phyloP scores from a whole-genome alignment of 2,329 filamentous ascomycete genomes.

The Trichophyton simii region DNA sequence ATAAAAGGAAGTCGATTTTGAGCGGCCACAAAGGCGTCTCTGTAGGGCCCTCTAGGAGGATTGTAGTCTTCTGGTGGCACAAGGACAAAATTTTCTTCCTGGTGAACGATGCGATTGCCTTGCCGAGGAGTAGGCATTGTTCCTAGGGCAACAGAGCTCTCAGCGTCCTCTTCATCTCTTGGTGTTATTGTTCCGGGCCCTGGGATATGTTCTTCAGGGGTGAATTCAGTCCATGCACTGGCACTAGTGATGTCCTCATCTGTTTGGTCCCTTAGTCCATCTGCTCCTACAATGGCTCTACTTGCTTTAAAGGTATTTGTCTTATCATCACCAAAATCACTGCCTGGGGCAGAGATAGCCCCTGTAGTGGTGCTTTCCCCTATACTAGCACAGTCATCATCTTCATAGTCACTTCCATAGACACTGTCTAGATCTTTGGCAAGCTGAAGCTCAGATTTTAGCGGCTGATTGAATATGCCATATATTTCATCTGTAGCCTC shows the following conservation, averaged over 20 bases:
- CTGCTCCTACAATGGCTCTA: constrained; percentile 27
- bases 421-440: constrained; percentile 49
- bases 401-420: constrained; percentile 53
- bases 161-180: constrained; percentile 12
- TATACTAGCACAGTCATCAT: constrained; percentile 67
- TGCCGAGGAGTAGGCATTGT: not conserved
- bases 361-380: constrained; percentile 75
- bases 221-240: constrained; percentile 84
- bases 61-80: constrained; percentile 79
- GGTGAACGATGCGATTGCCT: not conserved
- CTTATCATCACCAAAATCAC: constrained; percentile 54
- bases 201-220: constrained; percentile 57
- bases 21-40: constrained; percentile 64
- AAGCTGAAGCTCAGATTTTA: constrained; percentile 39
- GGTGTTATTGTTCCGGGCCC: constrained; percentile 22
- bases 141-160: not conserved
- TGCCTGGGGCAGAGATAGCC: constrained; percentile 49
- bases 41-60: constrained; percentile 63
- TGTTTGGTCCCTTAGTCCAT: constrained; percentile 29
- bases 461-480: constrained; percentile 84
- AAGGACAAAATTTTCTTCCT: constrained; percentile 48
- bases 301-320: constrained; percentile 27
- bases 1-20: constrained; percentile 94
- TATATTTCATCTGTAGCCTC: constrained; percentile 97
- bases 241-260: constrained; percentile 43